A percentile compares a stretch with the other conserved stretches of the same genome.
phyloP scores from a whole-genome alignment of 148 eudicot genomes.

The Rhododendron molle region DNA sequence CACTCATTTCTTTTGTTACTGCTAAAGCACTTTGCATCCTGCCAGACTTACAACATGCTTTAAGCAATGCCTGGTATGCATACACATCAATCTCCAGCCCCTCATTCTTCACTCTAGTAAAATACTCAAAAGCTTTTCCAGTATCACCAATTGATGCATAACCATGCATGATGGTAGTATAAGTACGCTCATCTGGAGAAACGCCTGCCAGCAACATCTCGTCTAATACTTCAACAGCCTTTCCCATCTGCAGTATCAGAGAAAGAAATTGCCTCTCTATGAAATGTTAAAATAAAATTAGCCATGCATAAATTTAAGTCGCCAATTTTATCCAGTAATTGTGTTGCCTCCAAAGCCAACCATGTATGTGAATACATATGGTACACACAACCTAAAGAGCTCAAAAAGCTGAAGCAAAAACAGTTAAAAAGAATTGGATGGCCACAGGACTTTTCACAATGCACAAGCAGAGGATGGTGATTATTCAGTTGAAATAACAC shows the following conservation, averaged over 20 bases:
- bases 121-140: constrained; percentile 95
- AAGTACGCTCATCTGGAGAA: constrained; percentile 70
- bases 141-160: constrained; percentile 95
- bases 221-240: constrained; percentile 67
- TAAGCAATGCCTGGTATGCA: constrained; percentile 87
- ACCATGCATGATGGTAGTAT: constrained; percentile 94
- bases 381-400: neutral
- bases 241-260: constrained; percentile 63
- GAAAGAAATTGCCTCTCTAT: neutral
- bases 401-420: neutral
- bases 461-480: neutral
- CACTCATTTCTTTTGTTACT: constrained; percentile 89
- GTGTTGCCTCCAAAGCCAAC: neutral
- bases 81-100: constrained; percentile 88
- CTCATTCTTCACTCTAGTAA: constrained; percentile 70
- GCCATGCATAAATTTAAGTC: neutral
- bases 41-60: constrained; percentile 97
- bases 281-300: neutral
- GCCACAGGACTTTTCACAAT: neutral
- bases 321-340: neutral
- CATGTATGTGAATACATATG: neutral
- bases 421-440: neutral
- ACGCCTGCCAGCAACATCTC: constrained; percentile 80
- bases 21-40: constrained; percentile 99
- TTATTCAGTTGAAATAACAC: neutral